Base-by-base conservation (phyloP, 345 rosid genomes). In the Excoecaria cochinchinensis region DNA sequence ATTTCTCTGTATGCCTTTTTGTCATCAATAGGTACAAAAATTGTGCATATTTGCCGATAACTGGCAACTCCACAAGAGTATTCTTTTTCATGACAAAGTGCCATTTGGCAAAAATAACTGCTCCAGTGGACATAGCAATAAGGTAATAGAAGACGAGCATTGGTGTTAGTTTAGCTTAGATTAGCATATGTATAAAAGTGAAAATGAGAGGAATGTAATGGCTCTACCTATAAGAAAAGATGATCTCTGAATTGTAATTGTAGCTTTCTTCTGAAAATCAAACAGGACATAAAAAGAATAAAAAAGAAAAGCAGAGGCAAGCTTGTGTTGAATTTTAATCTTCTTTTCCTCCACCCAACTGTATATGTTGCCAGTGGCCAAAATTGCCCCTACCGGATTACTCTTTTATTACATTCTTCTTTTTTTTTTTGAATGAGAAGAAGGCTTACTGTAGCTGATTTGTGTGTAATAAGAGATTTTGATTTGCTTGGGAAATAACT, bases 221-320 rank as follows among this genome's bases (percentile, higher is more conserved):
- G 55, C 62, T 42, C 46, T n/a, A 58, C 78, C 64, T 74, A 69
- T 73, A 40, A 61, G 73, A 57, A 53, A 76, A 70, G 79, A 76
- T 76, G 47, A 62, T 71, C 73, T 21, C 56, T 67, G 63, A 22
- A 50, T 69, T 58, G n/a, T 48, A 52, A 39, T 53, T 53, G 53
- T 39, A 15, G 53, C 55, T 74, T 55, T 44, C 55, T 40, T 50
- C 73, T 38, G 62, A 36, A 61, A 38, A 72, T n/a, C 6, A 31
- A 56, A 40, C 72, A 76, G 44, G 22, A 76, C 46, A 76, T 40
- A 11, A 22, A 50, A 65, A 67, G 46, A 36, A 50, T 4, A 21
- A 57, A 5, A 31, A 21, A 38, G 15, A 50, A 22, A 44, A 38
- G 8, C 21, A 19, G 31, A 44, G 12, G 47, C 52, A 58, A 44